A percentile compares a stretch with the other conserved stretches of the same genome.
Conservation (phyloP, 2,329 filamentous ascomycete genomes). For the Pseudogymnoascus sp. region DNA sequence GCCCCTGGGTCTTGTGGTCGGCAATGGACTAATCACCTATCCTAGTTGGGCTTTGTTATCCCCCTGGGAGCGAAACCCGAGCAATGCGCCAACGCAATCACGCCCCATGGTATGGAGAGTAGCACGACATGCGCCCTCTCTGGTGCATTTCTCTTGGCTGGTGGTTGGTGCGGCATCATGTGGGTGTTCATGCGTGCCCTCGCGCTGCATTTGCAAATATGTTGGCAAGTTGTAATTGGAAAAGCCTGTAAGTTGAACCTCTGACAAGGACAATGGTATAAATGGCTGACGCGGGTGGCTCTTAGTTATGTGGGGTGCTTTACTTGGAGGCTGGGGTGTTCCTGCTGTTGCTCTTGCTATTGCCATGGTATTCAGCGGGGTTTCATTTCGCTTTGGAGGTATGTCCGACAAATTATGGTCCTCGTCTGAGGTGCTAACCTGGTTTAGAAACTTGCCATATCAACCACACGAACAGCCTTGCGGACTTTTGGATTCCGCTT, state of each 20-base stretch:
- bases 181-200: slow-evolving; percentile 89
- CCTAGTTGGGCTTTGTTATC: slow-evolving; percentile 79
- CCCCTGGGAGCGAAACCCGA: slow-evolving; percentile 71
- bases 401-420: slow-evolving; percentile 33
- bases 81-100: slow-evolving; percentile 84
- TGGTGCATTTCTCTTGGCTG: slow-evolving; percentile 76
- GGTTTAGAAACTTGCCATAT: slow-evolving; percentile 89
- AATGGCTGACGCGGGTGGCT: neutral
- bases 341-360: slow-evolving; percentile 67
- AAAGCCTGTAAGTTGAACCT: slow-evolving; percentile 45
- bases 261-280: neutral
- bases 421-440: slow-evolving; percentile 52
- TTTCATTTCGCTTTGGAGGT: slow-evolving; percentile 84
- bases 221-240: slow-evolving; percentile 90
- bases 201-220: slow-evolving; percentile 93
- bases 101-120: slow-evolving; percentile 84
- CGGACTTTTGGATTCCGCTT: slow-evolving; percentile 84
- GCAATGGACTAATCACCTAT: slow-evolving; percentile 19
- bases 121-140: slow-evolving; percentile 79
- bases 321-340: slow-evolving; percentile 76
- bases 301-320: slow-evolving; percentile 71
- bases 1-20: slow-evolving; percentile 1
- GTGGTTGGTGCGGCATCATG: slow-evolving; percentile 75
- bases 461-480: slow-evolving; percentile 77
- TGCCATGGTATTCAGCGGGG: slow-evolving; percentile 76